Evolutionary conservation across 164 flowering plant genomes (phyloP).

Genomic region (Santalum album): DNA sequence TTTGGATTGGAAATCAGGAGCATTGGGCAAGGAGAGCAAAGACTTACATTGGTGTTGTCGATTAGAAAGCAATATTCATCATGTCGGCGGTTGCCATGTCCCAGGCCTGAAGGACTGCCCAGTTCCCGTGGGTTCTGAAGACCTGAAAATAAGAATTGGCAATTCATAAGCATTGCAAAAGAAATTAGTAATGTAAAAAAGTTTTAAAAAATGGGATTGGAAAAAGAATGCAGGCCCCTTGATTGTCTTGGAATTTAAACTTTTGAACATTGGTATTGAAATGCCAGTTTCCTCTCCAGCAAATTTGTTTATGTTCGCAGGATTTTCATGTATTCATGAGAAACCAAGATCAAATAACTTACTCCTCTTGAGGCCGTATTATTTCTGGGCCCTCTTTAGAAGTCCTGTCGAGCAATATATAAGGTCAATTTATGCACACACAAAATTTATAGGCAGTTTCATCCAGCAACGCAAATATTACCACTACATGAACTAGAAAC

Average conservation of each 20-base stretch:
- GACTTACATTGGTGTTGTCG: neutral
- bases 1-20: too few species aligned
- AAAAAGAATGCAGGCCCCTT: too few species aligned
- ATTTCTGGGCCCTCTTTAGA: constrained; percentile 14
- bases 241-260: too few species aligned
- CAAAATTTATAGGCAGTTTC: neutral
- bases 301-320: too few species aligned
- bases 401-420: constrained; percentile 16
- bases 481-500: neutral
- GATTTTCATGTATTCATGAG: too few species aligned
- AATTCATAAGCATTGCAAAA: neutral
- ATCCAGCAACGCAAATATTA: neutral
- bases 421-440: neutral
- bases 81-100: constrained; percentile 79
- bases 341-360: constrained; percentile 16
- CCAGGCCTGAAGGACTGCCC: constrained; percentile 72
- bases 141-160: constrained; percentile 31
- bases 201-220: too few species aligned
- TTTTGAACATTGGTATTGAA: too few species aligned
- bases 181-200: too few species aligned
- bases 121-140: constrained; percentile 76
- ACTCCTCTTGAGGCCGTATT: constrained; percentile 26
- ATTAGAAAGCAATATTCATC: constrained; percentile 12
- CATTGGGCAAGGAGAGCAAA: too few species aligned
- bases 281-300: too few species aligned